A percentile compares a stretch with the other conserved stretches of the same genome.
Conservation (phyloP, 371 early-diverging fungal species). For the Mucor velutinosus region DNA sequence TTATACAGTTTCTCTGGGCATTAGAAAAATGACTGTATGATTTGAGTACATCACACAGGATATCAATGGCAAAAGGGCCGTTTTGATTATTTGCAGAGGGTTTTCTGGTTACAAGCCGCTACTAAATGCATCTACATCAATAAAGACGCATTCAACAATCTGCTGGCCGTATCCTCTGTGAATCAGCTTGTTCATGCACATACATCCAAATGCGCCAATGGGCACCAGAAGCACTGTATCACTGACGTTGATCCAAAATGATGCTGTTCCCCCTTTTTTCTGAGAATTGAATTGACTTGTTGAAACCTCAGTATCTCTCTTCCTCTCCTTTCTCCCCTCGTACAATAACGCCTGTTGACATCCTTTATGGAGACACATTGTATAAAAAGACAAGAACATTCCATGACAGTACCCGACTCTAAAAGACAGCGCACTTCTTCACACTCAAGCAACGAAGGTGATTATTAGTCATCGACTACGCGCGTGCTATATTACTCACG, state of each 20-base stretch:
- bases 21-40: no score
- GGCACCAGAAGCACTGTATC: not conserved
- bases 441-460: constrained; percentile 22
- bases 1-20: no score
- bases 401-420: constrained; percentile 29
- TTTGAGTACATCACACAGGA: no score
- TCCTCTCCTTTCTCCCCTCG: not conserved
- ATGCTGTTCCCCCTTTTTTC: not conserved
- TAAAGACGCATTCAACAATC: no score
- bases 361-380: constrained; percentile 16
- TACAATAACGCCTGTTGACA: not conserved
- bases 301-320: not conserved
- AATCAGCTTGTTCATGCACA: no score
- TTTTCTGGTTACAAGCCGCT: no score
- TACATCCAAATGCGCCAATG: not conserved
- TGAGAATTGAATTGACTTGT: not conserved
- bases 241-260: not conserved
- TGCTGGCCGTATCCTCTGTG: no score
- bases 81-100: no score
- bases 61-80: no score
- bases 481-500: not conserved
- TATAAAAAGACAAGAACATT: constrained; percentile 25
- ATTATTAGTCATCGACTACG: not conserved
- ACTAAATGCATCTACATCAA: no score
- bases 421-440: constrained; percentile 28